Conservation (phyloP, 2,329 filamentous ascomycete genomes). For the Sclerotinia sclerotiorum region DNA sequence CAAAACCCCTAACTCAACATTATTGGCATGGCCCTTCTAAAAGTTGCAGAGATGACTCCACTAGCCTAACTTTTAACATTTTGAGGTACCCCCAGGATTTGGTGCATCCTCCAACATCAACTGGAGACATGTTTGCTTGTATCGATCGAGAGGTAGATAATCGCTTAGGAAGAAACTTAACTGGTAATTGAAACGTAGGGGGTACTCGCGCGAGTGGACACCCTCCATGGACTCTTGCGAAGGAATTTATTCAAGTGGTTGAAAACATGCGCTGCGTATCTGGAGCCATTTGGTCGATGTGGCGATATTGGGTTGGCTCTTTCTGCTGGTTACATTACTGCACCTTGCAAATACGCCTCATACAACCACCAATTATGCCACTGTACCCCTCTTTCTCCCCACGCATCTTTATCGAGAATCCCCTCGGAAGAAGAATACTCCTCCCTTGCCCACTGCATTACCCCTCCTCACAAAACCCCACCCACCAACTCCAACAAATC, state of each 20-base stretch:
- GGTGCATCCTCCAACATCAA: no score
- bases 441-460: neutral
- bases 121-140: neutral
- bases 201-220: rapidly evolving
- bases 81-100: neutral
- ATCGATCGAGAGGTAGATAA: neutral
- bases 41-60: no score
- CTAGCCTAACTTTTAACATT: no score
- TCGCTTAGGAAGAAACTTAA: neutral
- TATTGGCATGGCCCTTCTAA: no score
- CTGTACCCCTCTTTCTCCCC: neutral
- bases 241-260: neutral
- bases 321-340: neutral
- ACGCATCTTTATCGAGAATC: neutral
- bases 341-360: neutral
- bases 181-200: no score
- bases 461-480: slow-evolving; percentile 46
- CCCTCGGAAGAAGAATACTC: neutral
- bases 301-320: no score
- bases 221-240: neutral
- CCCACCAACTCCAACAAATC: slow-evolving; percentile 64
- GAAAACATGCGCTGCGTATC: neutral
- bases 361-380: neutral
- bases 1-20: no score
- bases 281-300: neutral